Evolutionary conservation across 345 rosid species (phyloP).

Genomic region (thale cress (Arabidopsis thaliana)): TAIR10.1 NC_003076.8:5641001-5641500

Average conservation of each 20-base stretch:
- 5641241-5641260: constrained; percentile 21
- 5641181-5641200: constrained; percentile 31
- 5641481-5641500: constrained; percentile 52
- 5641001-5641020: constrained; percentile 2
- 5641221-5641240: constrained; percentile 21
- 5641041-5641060: constrained; percentile 43
- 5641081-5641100: constrained; percentile 29
- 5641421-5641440: constrained; percentile 33
- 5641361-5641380: constrained; percentile 34
- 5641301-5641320: constrained; percentile 72
- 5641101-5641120: constrained; percentile 33
- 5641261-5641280: constrained; percentile 47
- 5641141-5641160: not conserved
- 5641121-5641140: not conserved
- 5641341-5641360: constrained; percentile 46
- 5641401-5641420: constrained; percentile 39
- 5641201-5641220: constrained; percentile 23
- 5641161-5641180: not conserved
- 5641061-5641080: constrained; percentile 40
- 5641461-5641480: constrained; percentile 34
- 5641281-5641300: constrained; percentile 57
- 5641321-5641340: constrained; percentile 65
- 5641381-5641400: constrained; percentile 46
- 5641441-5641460: constrained; percentile 33
- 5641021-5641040: constrained; percentile 30